Conservation (phyloP, 345 rosid genomes). For the Ricinus communis region DNA sequence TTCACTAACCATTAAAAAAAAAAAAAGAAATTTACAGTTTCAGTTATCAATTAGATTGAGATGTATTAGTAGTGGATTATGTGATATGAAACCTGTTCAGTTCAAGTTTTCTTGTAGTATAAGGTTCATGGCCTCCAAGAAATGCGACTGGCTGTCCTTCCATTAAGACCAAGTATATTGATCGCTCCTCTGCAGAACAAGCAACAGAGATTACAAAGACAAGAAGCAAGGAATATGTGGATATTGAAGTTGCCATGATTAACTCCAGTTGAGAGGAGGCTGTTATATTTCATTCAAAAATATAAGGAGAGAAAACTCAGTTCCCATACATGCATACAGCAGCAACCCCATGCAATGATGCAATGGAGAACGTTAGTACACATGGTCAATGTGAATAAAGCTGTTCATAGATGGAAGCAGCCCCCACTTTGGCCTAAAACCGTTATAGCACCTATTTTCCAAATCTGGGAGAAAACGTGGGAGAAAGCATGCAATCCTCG, state of each 20-base stretch:
- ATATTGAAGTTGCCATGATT: conserved; percentile 1
- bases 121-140: conserved; percentile 14
- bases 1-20: conserved; percentile 36
- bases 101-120: conserved; percentile 6
- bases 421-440: background rate
- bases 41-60: background rate
- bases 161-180: conserved; percentile 57
- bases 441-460: conserved; percentile 9
- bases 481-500: conserved; percentile 1
- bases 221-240: conserved; percentile 20
- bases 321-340: background rate
- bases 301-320: background rate
- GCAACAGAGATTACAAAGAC: conserved; percentile 19
- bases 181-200: conserved; percentile 41
- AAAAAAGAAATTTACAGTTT: background rate
- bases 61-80: too few species aligned
- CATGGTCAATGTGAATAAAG: conserved; percentile 34
- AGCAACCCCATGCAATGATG: background rate
- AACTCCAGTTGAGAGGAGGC: too few species aligned
- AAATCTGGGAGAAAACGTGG: background rate
- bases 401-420: background rate
- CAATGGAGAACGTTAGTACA: background rate
- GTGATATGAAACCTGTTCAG: conserved; percentile 41
- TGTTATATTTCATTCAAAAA: too few species aligned
- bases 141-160: conserved; percentile 65